Evolutionary conservation across 148 eudicot species (phyloP), one percentile per base, ranked within the genome.

Genomic region (Heliosperma pusillum): DNA sequence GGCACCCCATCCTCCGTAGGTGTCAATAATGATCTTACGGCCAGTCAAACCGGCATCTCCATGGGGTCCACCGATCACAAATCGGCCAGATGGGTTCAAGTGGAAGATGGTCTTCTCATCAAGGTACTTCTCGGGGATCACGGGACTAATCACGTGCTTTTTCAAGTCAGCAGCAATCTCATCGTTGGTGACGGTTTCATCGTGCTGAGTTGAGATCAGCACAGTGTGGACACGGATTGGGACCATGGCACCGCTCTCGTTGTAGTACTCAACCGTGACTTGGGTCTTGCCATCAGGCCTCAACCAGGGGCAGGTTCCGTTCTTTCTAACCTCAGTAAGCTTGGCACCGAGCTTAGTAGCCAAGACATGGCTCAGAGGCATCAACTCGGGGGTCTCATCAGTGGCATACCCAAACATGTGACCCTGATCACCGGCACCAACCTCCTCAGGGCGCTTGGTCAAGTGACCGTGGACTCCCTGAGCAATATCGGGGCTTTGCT

Each of bases 241-340:
- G 29, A 88, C 91, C 91, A 88, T 86, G 74, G 91, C 91, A 50
- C 91, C 91, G 11, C 78, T 78, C 17, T 88, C 91, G 53, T 86
- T 86, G 60, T 66, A 59, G 82, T 88, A 88, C 89, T 88, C 91
- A 30, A 88, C 91, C 1, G 91, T 88, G 78, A 88, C 89, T 72
- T 88, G 91, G 74, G 91, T 88, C 83, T 88, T 88, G 13, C 91
- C 91, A 61, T 88, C 91, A 40, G 91, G 91, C 74, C 89, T 86
- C 63, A 88, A 56, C 89, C 91, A 88, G 0, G 89, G 67, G 80
- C 91, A 88, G 55, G 88, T 88, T 2, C 88, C 91, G 29, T 86
- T 86, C 74, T 88, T 88, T 13, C 91, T 77, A 12, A 88, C 91
- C 81, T 86, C 91, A 22, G 91, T 88, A 64, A 88, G 88, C 66